Evolutionary conservation across 2,329 filamentous ascomycete species (phyloP).

Genomic region (Stagonosporopsis rhizophila): DNA sequence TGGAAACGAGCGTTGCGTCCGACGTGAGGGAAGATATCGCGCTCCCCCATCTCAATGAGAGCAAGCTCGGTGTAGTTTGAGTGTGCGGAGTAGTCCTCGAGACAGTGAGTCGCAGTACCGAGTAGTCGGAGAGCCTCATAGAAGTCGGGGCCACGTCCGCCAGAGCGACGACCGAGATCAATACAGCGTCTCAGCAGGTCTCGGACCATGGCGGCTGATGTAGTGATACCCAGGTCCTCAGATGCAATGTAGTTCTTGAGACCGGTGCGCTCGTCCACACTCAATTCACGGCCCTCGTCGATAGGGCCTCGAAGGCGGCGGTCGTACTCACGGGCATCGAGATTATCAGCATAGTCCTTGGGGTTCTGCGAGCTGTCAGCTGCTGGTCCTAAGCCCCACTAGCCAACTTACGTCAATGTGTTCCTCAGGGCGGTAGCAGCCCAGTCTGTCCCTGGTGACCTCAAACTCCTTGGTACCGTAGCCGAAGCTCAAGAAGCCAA

Average conservation of each 20-base stretch:
- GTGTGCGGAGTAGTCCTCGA: constrained; percentile 90
- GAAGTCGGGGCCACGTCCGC: constrained; percentile 75
- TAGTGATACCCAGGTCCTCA: constrained; percentile 78
- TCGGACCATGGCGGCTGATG: constrained; percentile 78
- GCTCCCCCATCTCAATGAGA: constrained; percentile 84
- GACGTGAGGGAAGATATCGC: constrained; percentile 84
- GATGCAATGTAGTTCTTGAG: constrained; percentile 96
- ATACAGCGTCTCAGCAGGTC: constrained; percentile 76
- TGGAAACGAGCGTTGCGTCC: constrained; percentile 75
- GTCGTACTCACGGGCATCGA: constrained; percentile 85
- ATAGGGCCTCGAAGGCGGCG: constrained; percentile 80
- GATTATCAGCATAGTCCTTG: constrained; percentile 82
- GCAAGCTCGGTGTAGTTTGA: constrained; percentile 92
- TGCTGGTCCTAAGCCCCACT: not conserved
- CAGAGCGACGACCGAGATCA: constrained; percentile 79
- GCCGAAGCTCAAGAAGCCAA: constrained; percentile 89
- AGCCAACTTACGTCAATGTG: constrained; percentile 68
- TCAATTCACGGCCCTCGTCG: constrained; percentile 78
- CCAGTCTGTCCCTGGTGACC: constrained; percentile 78
- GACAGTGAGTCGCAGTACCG: constrained; percentile 86
- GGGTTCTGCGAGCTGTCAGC: constrained; percentile 15
- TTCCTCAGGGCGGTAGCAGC: constrained; percentile 75
- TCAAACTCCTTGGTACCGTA: constrained; percentile 86
- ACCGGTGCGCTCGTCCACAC: constrained; percentile 70
- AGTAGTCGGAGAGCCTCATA: constrained; percentile 86